Percentiles rank a stretch among this genome's conserved stretches.
These are phyloP conservation scores for Phytophthora sojae DNA, from an alignment of 352 stramenopile genomes.

Conservation along the genomic window DNA sequence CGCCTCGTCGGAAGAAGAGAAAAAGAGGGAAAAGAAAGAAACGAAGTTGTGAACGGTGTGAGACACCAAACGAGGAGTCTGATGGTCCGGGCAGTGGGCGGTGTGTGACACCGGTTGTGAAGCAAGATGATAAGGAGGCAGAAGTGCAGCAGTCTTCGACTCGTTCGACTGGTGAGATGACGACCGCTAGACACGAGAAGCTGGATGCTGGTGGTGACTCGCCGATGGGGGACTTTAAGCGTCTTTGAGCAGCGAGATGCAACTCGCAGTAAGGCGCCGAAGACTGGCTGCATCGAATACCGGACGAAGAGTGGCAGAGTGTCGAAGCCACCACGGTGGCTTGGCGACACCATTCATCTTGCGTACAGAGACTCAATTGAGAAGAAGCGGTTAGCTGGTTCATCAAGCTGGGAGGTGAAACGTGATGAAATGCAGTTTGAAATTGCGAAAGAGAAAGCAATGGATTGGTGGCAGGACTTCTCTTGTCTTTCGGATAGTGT, in stretches of 20 bases:
- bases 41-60: not conserved
- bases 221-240: not conserved
- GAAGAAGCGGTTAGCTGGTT: not conserved
- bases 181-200: not conserved
- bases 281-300: not conserved
- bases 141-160: not conserved
- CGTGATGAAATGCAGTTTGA: too few species aligned
- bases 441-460: too few species aligned
- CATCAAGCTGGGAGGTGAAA: not conserved
- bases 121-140: too few species aligned
- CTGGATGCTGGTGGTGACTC: not conserved
- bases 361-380: not conserved
- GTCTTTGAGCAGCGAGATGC: not conserved
- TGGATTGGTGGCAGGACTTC: too few species aligned
- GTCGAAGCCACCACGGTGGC: not conserved
- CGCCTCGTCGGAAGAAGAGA: not conserved
- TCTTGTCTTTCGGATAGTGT: too few species aligned
- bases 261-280: not conserved
- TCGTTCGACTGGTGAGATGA: not conserved
- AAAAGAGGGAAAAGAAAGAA: not conserved
- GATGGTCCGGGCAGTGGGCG: not conserved
- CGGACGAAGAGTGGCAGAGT: not conserved
- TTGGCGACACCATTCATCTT: not conserved
- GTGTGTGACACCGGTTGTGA: not conserved
- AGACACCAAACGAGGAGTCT: not conserved